These are phyloP conservation scores for Dovyalis caffra DNA, from an alignment of 345 rosid genomes.

Conservation along the genomic window DNA sequence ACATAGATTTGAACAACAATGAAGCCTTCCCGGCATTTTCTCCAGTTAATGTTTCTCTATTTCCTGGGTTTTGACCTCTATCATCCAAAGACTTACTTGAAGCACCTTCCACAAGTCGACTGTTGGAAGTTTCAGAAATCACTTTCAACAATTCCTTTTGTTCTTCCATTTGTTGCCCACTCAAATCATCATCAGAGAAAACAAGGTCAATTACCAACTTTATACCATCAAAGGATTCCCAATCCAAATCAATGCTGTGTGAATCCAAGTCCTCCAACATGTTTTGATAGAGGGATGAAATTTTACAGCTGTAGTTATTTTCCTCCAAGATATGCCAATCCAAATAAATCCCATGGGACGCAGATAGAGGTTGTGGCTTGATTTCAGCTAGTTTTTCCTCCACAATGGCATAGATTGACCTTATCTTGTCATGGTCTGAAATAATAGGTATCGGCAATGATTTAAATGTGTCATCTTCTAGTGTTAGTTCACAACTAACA, in stretches of 20 bases:
- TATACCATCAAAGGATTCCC: slow-evolving; percentile 38
- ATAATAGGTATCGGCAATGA: slow-evolving; percentile 73
- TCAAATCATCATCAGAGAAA: slow-evolving; percentile 46
- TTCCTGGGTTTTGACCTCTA: slow-evolving; percentile 31
- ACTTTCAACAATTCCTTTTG: slow-evolving; percentile 33
- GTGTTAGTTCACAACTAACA: slow-evolving; percentile 66
- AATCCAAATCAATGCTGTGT: slow-evolving; percentile 31
- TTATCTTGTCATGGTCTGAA: slow-evolving; percentile 38
- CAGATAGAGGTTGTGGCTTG: slow-evolving; percentile 49
- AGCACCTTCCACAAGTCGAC: slow-evolving; percentile 21
- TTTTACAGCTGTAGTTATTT: slow-evolving; percentile 39
- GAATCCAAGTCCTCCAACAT: slow-evolving; percentile 40
- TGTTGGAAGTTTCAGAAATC: slow-evolving; percentile 30
- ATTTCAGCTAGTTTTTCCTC: slow-evolving; percentile 44
- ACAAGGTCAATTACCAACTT: slow-evolving; percentile 52
- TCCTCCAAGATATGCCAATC: slow-evolving; percentile 77
- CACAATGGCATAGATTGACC: slow-evolving; percentile 39
- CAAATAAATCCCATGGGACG: slow-evolving; percentile 81
- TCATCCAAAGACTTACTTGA: slow-evolving; percentile 31
- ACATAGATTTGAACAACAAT: slow-evolving; percentile 56
- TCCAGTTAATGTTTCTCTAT: slow-evolving; percentile 30
- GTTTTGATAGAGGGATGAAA: slow-evolving; percentile 30
- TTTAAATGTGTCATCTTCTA: slow-evolving; percentile 67
- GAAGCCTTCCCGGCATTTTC: slow-evolving; percentile 44
- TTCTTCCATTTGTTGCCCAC: slow-evolving; percentile 32